Percentiles rank a stretch among this genome's conserved stretches.
Evolutionary conservation across 2,329 filamentous ascomycete species (phyloP).

Genomic region (Talaromyces sp.): DNA sequence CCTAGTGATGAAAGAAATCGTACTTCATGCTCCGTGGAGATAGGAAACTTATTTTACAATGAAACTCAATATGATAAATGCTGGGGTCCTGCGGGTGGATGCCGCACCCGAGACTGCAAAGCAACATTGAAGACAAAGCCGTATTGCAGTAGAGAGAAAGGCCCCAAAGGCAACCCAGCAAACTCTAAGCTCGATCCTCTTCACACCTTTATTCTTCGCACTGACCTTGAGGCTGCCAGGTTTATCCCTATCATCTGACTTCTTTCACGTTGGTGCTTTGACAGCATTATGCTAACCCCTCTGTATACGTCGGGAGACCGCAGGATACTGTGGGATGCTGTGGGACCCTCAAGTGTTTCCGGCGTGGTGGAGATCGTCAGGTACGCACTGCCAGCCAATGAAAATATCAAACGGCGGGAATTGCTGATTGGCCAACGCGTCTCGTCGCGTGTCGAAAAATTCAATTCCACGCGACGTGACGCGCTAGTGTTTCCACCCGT

Average conservation of each 20-base stretch:
- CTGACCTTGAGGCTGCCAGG: not conserved
- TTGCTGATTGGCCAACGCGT: slow-evolving; percentile 17
- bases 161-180: not conserved
- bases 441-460: slow-evolving; percentile 3
- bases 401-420: not conserved
- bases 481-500: not conserved
- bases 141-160: no score
- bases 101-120: no score
- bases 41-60: no score
- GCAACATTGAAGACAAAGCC: no score
- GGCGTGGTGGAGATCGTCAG: slow-evolving; percentile 3
- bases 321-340: no score
- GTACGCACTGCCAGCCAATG: slow-evolving; percentile 1
- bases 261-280: not conserved
- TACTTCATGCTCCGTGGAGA: no score
- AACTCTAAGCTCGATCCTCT: not conserved
- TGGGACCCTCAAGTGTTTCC: no score
- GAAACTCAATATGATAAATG: no score
- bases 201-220: not conserved
- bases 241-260: not conserved
- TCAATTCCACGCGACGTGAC: not conserved
- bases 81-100: no score
- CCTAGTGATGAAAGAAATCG: no score
- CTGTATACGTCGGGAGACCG: not conserved
- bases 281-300: no score